Percentiles rank a stretch among this genome's conserved stretches.
Conservation (phyloP, 345 rosid species). For the Populus simonii region DNA sequence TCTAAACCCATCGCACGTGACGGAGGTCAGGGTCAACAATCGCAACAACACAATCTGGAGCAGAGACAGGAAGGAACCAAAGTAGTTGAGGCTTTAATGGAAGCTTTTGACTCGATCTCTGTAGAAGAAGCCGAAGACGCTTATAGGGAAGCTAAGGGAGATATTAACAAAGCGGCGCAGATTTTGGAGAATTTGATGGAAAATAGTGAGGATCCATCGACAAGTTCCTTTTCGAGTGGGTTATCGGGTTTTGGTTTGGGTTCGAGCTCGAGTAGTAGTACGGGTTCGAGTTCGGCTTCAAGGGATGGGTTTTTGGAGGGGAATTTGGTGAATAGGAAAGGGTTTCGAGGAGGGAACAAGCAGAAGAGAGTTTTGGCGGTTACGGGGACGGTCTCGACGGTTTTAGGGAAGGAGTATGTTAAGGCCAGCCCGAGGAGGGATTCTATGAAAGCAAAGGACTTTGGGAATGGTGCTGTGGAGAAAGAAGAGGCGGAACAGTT, state of each 20-base stretch:
- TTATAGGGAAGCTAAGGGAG: conserved; percentile 42
- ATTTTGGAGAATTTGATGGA: conserved; percentile 34
- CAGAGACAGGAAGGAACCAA: conserved; percentile 7
- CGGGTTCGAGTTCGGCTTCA: conserved; percentile 39
- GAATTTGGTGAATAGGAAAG: conserved; percentile 20
- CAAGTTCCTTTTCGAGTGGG: conserved; percentile 45
- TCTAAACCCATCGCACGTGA: conserved; percentile 16
- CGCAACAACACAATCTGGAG: conserved; percentile 3
- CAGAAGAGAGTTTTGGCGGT: conserved; percentile 62
- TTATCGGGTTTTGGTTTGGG: conserved; percentile 43
- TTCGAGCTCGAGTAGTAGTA: conserved; percentile 8
- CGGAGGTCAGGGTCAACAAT: neutral
- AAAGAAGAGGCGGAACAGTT: conserved; percentile 68
- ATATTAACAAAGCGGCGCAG: conserved; percentile 47
- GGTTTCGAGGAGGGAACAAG: conserved; percentile 38
- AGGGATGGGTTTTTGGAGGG: conserved; percentile 37
- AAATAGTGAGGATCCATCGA: conserved; percentile 37
- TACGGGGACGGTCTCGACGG: conserved; percentile 78
- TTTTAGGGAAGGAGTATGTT: conserved; percentile 74
- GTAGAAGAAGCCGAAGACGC: conserved; percentile 51
- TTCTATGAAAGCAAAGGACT: conserved; percentile 21
- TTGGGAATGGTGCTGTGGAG: conserved; percentile 22
- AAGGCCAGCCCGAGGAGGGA: conserved; percentile 40
- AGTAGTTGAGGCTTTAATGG: conserved; percentile 34
- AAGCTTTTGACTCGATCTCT: conserved; percentile 52